Conservation (phyloP, 2,329 filamentous ascomycete species). For the Alternaria tenuissima region DNA sequence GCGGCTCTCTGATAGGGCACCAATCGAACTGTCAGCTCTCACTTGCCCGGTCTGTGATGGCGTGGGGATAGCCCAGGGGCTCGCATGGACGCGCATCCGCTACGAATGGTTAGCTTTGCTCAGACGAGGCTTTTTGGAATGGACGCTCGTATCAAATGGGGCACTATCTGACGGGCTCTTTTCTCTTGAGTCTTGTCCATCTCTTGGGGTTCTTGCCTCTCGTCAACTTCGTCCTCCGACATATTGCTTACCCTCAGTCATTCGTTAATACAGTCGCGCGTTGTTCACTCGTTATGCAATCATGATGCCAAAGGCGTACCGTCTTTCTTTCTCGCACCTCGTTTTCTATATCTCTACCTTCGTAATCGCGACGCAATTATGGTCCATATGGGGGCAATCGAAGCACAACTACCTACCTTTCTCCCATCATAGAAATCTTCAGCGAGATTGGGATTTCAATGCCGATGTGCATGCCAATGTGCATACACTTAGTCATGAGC, state of each 20-base stretch:
- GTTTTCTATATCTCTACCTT: conserved; percentile 42
- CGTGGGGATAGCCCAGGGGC: conserved; percentile 25
- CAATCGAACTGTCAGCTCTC: conserved; percentile 12
- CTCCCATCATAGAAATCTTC: neutral
- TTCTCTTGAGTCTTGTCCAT: conserved; percentile 27
- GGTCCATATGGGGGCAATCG: conserved; percentile 40
- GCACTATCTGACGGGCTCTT: conserved; percentile 17
- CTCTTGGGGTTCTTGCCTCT: conserved; percentile 27
- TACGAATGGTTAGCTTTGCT: conserved; percentile 28
- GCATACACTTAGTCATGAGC: conserved; percentile 43
- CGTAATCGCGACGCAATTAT: conserved; percentile 40
- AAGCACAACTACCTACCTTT: conserved; percentile 25
- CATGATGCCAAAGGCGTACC: conserved; percentile 42
- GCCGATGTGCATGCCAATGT: conserved; percentile 43
- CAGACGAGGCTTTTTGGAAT: conserved; percentile 23
- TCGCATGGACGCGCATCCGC: conserved; percentile 17
- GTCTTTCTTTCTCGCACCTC: conserved; percentile 37
- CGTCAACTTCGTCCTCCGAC: conserved; percentile 14
- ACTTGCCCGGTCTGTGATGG: conserved; percentile 27
- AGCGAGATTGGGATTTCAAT: conserved; percentile 36
- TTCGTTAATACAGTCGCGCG: conserved; percentile 18
- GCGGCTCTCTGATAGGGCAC: conserved; percentile 20
- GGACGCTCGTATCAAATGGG: conserved; percentile 19
- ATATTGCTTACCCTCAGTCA: conserved; percentile 11
- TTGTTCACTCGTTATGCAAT: conserved; percentile 38